Conservation (phyloP, 345 rosid genomes). For the Gossypium herbaceum region DNA sequence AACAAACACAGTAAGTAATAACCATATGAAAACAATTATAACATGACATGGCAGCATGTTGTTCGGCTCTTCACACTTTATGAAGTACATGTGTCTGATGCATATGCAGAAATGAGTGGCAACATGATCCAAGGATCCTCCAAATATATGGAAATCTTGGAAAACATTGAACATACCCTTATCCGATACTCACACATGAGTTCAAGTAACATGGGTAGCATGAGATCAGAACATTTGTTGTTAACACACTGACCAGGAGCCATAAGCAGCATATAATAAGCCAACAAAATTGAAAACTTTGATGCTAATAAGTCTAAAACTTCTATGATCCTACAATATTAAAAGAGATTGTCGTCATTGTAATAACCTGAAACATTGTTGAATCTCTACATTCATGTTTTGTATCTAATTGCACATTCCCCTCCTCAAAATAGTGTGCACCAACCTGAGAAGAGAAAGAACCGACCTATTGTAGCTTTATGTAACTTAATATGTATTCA, state of each 20-base stretch:
- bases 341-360: neutral
- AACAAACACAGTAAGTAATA: constrained; percentile 21
- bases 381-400: constrained; percentile 79
- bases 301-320: neutral
- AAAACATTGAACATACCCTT: neutral
- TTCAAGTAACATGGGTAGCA: neutral
- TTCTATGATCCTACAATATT: neutral
- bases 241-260: neutral
- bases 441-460: constrained; percentile 53
- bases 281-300: neutral
- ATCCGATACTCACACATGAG: neutral
- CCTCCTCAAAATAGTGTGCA: constrained; percentile 98
- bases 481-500: neutral
- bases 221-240: neutral
- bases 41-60: neutral
- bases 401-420: constrained; percentile 95
- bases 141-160: neutral
- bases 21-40: neutral
- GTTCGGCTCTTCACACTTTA: neutral
- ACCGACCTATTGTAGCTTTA: constrained; percentile 1
- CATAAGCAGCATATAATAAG: neutral
- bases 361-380: constrained; percentile 73
- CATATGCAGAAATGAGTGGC: neutral
- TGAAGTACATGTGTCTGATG: neutral
- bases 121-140: neutral